Evolutionary conservation across 208 protist species (phyloP), one percentile per base, ranked within the genome.

Genomic region (Trypanosoma congolense): DNA sequence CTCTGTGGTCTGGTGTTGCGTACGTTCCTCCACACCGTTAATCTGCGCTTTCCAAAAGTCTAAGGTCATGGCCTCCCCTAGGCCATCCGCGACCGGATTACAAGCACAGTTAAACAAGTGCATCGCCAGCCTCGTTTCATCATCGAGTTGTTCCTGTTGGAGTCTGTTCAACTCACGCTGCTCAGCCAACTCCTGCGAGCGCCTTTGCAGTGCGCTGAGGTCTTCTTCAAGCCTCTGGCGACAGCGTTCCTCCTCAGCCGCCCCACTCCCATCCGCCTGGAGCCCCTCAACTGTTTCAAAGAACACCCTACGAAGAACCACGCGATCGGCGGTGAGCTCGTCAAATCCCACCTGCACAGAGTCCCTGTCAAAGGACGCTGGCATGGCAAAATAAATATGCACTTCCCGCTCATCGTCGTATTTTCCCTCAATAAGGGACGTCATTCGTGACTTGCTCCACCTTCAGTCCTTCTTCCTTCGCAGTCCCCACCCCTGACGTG

Each of bases 321-420:
- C 67, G 25, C n/a, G n/a, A 0, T 36, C 45, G 31, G 61, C 61
- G 45, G 65, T 56, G 24, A 38, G 31, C 35, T 40, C 58, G 43
- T 61, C 58, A 41, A 73, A 67, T 9, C 49, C 41, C 40, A 73
- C 67, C 35, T 73, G 67, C 26, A 73, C 52, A 38, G 60, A 69
- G 36, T 73, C 67, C 3, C 41, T 29, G 14, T 73, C 61, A 57
- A 68, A 61, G 4, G 12, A 10, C 21, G 19, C 4, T 19, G 67
- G 67, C 53, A 73, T 58, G 5, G 51, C 28, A 14, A 67, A 50
- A 22, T 25, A 36, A 9, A 73, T 16, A 10, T 69, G 67, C 22
- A 69, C 24, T 38, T 69, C 67, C 18, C 24, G 18, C 4, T 63
- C 35, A 16, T 30, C 35, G 4, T 4, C 25, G 14, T 29, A 25